These are phyloP conservation scores for Eucalyptus tenuipes DNA, from an alignment of 345 rosid genomes.

Conservation along the genomic window DNA sequence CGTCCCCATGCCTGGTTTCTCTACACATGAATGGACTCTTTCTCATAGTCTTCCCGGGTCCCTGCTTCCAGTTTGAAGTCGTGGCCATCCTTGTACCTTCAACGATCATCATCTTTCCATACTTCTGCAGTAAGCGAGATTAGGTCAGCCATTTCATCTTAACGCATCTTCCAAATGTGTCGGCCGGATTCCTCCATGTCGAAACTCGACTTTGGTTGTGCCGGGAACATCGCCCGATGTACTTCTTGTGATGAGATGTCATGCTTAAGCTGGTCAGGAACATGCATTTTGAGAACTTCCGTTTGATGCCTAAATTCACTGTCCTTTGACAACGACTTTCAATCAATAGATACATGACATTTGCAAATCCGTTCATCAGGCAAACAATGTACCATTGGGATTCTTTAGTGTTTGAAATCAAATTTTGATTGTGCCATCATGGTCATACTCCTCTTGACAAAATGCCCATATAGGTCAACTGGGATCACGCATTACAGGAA, in stretches of 20 bases:
- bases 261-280: accelerated
- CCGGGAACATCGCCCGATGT: accelerated
- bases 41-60: background rate
- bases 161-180: background rate
- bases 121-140: no score
- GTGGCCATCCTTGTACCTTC: background rate
- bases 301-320: background rate
- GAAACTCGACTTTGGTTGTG: background rate
- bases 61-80: background rate
- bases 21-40: background rate
- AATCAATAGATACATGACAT: background rate
- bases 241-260: background rate
- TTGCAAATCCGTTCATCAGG: background rate
- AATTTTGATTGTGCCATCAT: background rate
- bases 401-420: background rate
- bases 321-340: background rate
- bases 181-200: background rate
- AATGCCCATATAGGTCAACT: background rate
- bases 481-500: background rate
- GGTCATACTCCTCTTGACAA: background rate
- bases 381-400: background rate
- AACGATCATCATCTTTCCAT: background rate
- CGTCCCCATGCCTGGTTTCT: background rate
- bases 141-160: background rate
- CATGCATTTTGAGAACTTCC: background rate